Percentiles rank a stretch among this genome's conserved stretches.
phyloP scores from a whole-genome alignment of 345 rosid species.

The Microthlaspi erraticum region DNA sequence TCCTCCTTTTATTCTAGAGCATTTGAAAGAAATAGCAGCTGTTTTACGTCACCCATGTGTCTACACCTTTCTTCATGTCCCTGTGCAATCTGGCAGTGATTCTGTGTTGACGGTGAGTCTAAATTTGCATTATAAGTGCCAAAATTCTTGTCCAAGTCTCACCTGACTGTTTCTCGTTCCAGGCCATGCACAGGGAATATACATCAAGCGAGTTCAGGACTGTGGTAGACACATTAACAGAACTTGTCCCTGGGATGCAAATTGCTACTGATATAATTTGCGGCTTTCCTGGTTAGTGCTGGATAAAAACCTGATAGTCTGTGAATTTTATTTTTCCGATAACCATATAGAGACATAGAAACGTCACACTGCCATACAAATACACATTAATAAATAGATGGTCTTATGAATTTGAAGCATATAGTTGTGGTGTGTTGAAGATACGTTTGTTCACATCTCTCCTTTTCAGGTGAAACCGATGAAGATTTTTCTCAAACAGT shows the following conservation, averaged over 20 bases:
- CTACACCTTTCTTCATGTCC: slow-evolving; percentile 93
- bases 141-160: slow-evolving; percentile 9
- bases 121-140: slow-evolving; percentile 4
- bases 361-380: not conserved
- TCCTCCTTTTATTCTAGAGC: slow-evolving; percentile 96
- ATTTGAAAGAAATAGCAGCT: slow-evolving; percentile 85
- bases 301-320: slow-evolving; percentile 8
- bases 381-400: not conserved
- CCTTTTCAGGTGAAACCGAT: slow-evolving; percentile 82
- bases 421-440: slow-evolving; percentile 7
- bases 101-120: slow-evolving; percentile 71
- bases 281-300: slow-evolving; percentile 90
- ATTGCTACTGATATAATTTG: slow-evolving; percentile 96
- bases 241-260: slow-evolving; percentile 96
- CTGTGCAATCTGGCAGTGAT: slow-evolving; percentile 94
- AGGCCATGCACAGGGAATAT: slow-evolving; percentile 98
- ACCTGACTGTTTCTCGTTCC: slow-evolving; percentile 30
- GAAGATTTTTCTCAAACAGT: slow-evolving; percentile 84
- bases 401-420: not conserved
- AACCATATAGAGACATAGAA: not conserved
- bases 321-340: not conserved
- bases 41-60: slow-evolving; percentile 89
- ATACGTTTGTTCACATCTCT: slow-evolving; percentile 3
- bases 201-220: slow-evolving; percentile 75
- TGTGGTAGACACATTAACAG: slow-evolving; percentile 87